Base-by-base conservation (phyloP, 1,284 basidiomycete species). In the Ganoderma lingzhi region DNA sequence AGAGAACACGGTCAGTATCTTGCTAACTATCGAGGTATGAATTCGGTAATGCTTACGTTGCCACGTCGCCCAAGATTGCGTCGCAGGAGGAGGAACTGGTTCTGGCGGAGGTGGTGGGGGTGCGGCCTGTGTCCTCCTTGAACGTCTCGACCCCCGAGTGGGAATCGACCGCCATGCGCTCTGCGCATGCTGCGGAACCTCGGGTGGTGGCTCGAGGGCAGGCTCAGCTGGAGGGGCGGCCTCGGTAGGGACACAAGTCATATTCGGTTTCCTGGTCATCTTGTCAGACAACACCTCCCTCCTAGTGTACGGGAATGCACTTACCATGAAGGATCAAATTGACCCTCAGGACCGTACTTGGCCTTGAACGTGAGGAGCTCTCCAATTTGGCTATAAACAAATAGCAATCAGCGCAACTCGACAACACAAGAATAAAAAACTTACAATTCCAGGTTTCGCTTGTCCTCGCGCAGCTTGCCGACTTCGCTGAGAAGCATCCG, bases 401-500 rank as follows among this genome's bases (percentile, higher is more conserved):
- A 55, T 32, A 8, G 53, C 12, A 60, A 39, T 56, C 14, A 66
- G 48, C 23, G 10, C 9, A n/a, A 59, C 19, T 9, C 17, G 19
- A 17, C 6, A 19, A 6, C 32, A n/a, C 23, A 23, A 14, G 23
- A 15, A n/a, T 39, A n/a, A 48, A 23, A 55, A 44, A 86, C 91
- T 65, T 79, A 94, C 92, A 89, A 87, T 81, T 93, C 90, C 39
- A 93, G 82, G 39, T 84, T 86, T 44, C 91, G 86, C 74, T 88
- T 85, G 76, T 94, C 90, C 77, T 93, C 91, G 30, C 91, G 88
- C 55, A 94, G 81, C 73, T 90, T 92, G 48, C 92, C 91, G 35
- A 94, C 93, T 81, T 94, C 93, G 44, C 84, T 87, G 9, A 94
- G 84, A 12, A 94, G 84, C 83, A 92, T 90, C 37, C 91, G 87